These are phyloP conservation scores for Lasiodiplodia hormozganensis DNA, from an alignment of 2,329 filamentous ascomycete species.

Conservation along the genomic window DNA sequence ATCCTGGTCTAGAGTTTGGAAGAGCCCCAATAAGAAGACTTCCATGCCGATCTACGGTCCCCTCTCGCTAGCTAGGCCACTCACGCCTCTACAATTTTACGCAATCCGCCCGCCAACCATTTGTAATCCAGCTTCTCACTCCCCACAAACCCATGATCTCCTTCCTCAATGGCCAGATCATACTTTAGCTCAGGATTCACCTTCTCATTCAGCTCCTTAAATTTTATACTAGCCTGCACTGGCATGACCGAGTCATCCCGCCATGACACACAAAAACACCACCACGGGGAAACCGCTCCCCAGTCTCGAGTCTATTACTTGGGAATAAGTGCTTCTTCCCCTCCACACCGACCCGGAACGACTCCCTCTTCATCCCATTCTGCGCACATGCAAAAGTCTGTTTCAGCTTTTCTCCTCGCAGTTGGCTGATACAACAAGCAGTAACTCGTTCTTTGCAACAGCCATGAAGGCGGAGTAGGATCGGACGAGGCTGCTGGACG, in stretches of 20 bases:
- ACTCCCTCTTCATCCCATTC: not conserved
- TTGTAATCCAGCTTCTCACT: not conserved
- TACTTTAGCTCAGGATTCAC: not conserved
- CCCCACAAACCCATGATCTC: not conserved
- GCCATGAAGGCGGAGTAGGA: conserved; percentile 54
- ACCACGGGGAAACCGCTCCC: not conserved
- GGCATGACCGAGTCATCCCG: not conserved
- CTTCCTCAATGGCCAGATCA: not conserved
- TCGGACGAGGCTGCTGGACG: conserved; percentile 31
- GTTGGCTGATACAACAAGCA: not conserved
- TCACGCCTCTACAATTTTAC: not conserved
- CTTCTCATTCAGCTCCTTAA: not conserved
- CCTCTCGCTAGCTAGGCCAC: not conserved
- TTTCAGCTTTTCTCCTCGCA: not conserved
- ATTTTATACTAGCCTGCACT: not conserved
- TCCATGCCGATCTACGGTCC: no score
- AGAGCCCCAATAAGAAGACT: no score
- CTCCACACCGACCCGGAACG: not conserved
- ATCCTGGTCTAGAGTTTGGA: no score
- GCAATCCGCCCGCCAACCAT: not conserved
- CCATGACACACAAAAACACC: not conserved
- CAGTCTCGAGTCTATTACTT: not conserved
- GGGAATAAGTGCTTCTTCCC: not conserved
- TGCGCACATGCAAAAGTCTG: not conserved
- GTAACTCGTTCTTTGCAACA: conserved; percentile 29